Conservation (phyloP, 75 land plant species). For the Pinus tabuliformis region DNA sequence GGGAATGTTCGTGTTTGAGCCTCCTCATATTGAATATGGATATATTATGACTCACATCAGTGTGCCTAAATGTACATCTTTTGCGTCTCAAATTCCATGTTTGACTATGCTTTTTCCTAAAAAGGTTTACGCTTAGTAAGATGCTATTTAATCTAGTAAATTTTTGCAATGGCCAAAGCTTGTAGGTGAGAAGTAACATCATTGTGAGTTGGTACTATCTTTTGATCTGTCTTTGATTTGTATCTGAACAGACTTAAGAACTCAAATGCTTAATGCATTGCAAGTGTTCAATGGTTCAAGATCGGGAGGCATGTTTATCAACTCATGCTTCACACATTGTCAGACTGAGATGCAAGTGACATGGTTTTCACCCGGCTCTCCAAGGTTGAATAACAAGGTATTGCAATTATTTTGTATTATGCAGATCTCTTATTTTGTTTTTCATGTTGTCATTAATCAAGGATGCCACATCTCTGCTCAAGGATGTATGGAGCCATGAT, state of each 20-base stretch:
- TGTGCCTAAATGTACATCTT: not conserved
- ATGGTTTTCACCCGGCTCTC: conserved; percentile 71
- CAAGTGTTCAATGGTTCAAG: conserved; percentile 35
- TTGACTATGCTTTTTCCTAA: not conserved
- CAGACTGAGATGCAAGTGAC: conserved; percentile 56
- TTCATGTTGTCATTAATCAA: not conserved
- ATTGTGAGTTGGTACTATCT: not conserved
- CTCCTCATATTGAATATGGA: not conserved
- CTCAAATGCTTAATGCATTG: conserved; percentile 43
- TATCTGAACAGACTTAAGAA: conserved; percentile 42
- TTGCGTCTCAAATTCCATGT: not conserved
- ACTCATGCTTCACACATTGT: conserved; percentile 78
- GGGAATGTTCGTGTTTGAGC: not conserved
- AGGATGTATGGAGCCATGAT: not conserved
- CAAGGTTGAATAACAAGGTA: conserved; percentile 63
- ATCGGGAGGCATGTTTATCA: conserved; percentile 56
- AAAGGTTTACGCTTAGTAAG: not conserved
- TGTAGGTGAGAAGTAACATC: not conserved
- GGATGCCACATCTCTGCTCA: not conserved
- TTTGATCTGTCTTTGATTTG: not conserved
- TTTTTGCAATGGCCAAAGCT: not conserved
- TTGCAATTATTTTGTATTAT: not conserved
- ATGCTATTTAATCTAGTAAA: not conserved
- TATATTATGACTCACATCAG: not conserved
- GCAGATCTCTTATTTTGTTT: not conserved